Evolutionary conservation across 139 green algal genomes (phyloP).

Genomic region (Diplosphaera chodatii): DNA sequence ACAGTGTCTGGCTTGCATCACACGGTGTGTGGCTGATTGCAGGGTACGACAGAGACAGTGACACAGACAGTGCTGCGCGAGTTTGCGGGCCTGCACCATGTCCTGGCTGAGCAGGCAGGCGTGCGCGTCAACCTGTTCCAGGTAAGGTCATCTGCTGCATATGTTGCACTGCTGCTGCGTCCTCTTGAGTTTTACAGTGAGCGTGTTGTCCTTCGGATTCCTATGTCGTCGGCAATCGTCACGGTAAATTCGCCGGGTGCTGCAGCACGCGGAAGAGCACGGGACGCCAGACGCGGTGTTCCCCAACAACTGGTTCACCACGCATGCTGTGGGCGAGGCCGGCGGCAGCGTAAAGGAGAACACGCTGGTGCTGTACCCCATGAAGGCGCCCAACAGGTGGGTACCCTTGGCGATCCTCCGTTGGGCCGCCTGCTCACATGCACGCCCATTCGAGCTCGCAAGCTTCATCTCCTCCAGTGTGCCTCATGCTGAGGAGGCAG

Average conservation of each 20-base stretch:
- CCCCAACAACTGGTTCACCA: slow-evolving; percentile 96
- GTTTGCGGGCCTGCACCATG: slow-evolving; percentile 69
- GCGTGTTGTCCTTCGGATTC: no score
- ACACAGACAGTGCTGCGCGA: slow-evolving; percentile 65
- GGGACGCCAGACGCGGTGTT: slow-evolving; percentile 91
- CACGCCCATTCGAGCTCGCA: no score
- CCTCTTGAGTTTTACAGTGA: slow-evolving; percentile 19
- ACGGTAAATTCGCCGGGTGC: no score
- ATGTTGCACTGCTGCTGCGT: neutral
- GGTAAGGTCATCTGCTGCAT: no score
- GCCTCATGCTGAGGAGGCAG: neutral
- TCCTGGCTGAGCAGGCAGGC: slow-evolving; percentile 60
- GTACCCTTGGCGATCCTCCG: no score
- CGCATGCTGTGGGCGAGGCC: slow-evolving; percentile 43
- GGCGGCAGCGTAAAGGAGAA: slow-evolving; percentile 33
- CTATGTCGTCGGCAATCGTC: no score
- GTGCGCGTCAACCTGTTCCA: slow-evolving; percentile 41
- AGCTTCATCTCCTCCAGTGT: no score
- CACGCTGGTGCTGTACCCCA: slow-evolving; percentile 87
- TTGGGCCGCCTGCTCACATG: no score
- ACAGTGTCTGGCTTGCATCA: neutral
- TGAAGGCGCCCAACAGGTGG: slow-evolving; percentile 82
- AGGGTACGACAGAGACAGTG: slow-evolving; percentile 10
- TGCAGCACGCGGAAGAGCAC: slow-evolving; percentile 68
- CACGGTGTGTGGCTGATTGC: no score